Evolutionary conservation across 257 asterid genomes (phyloP), one percentile per base, ranked within the genome.

Genomic region (Capsicum rhomboideum): DNA sequence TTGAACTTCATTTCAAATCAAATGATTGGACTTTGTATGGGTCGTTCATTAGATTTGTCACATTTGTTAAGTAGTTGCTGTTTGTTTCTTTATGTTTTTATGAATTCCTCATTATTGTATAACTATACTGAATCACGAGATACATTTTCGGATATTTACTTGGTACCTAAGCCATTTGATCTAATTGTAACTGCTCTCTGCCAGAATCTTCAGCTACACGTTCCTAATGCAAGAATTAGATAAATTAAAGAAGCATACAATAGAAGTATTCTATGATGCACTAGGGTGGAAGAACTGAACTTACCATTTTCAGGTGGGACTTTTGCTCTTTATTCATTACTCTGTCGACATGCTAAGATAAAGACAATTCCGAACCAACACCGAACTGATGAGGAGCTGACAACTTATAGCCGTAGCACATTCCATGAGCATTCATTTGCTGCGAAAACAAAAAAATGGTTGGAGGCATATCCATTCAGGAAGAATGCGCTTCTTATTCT

Each of bases 271-370:
- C 56, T 16, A 75, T 75, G 61, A 49, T 49, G 26, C 61, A 50
- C 81, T 69, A 69, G 21, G 9, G 7, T 75, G 46, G 63, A 28
- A 75, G 59, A 75, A 75, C 74, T 59, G 17, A 17, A 40, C 20
- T 46, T 67, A 23, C 28, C 40, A 6, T 80, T 72, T 82, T 77
- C 85, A 94, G 99, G 98, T 61, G 99, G 99, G 34, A 94, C 99
- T 28, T 93, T 96, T 89, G 99, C 99, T 28, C 98, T 96, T 59
- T 96, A 96, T 89, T 96, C 99, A 6, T 89, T 96, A 85, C 97
- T 96, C n/a, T 96, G 99, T 82, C 94, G 99, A 83, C 99, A 96
- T 86, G 98, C 99, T 82, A 95, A 92, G 87, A 93, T 94, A 83
- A 92, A 89, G 68, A 96, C 91, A 11, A 96, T 96, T 82, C 99